These are phyloP conservation scores for Gardenia jasminoides DNA, from an alignment of 257 asterid species.

Conservation along the genomic window DNA sequence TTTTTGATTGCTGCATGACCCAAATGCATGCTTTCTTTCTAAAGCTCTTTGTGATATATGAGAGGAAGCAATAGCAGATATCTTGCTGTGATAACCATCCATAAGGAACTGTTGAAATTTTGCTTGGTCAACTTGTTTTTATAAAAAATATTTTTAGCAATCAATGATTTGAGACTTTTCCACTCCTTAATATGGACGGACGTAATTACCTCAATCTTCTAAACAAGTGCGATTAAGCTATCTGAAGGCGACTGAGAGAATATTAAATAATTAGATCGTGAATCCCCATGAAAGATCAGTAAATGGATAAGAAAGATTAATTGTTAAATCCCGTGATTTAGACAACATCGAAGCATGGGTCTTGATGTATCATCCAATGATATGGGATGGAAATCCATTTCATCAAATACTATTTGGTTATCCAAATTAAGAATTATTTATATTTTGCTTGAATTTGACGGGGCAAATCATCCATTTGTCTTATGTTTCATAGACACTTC, in stretches of 20 bases:
- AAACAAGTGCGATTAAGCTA: not conserved
- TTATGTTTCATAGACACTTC: slow-evolving; percentile 5
- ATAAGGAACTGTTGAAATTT: not conserved
- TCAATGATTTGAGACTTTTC: not conserved
- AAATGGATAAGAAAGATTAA: slow-evolving; percentile 4
- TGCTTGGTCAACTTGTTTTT: not conserved
- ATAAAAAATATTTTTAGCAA: not conserved
- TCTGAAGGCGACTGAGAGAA: not conserved
- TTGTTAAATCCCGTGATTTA: not conserved
- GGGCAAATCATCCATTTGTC: slow-evolving; percentile 11
- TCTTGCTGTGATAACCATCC: not conserved
- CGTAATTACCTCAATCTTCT: not conserved
- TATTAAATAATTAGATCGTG: not conserved
- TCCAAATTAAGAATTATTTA: not conserved
- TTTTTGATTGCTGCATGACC: no score
- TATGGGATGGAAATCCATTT: not conserved
- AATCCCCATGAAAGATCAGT: not conserved
- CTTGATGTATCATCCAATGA: not conserved
- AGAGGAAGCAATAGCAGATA: not conserved
- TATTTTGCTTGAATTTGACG: slow-evolving; percentile 6
- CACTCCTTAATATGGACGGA: not conserved
- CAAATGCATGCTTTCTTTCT: not conserved
- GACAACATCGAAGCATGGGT: not conserved
- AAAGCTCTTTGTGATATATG: not conserved
- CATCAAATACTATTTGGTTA: not conserved